A percentile compares a stretch with the other conserved stretches of the same genome.
phyloP scores from a whole-genome alignment of 2,329 filamentous ascomycete species.

The Aspergillus niger region DNA sequence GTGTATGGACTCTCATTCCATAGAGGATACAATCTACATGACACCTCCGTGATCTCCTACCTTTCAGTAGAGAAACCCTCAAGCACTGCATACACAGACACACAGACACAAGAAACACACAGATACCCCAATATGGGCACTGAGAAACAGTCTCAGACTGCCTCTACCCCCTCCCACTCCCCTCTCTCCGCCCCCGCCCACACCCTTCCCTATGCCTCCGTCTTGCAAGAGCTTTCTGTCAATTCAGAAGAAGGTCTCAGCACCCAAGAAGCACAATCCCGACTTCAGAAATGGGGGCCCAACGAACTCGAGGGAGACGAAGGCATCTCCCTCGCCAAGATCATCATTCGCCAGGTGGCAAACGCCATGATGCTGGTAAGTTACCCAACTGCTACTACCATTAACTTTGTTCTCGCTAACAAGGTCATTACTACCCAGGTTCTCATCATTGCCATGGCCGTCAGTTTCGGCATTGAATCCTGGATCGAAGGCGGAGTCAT shows the following conservation, averaged over 20 bases:
- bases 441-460: conserved; percentile 73
- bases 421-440: conserved; percentile 52
- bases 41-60: conserved; percentile 31
- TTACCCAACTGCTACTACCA: conserved; percentile 1
- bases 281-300: conserved; percentile 59
- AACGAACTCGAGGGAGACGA: conserved; percentile 67
- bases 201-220: conserved; percentile 56
- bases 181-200: conserved; percentile 65
- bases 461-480: conserved; percentile 58
- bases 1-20: conserved; percentile 38
- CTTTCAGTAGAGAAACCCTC: conserved; percentile 17
- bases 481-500: conserved; percentile 64
- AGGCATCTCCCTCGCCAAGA: conserved; percentile 70
- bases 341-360: conserved; percentile 65
- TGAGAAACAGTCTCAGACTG: conserved; percentile 1
- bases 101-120: not conserved
- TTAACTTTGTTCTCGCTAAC: too few relatives aligned
- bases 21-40: conserved; percentile 37
- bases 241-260: conserved; percentile 61
- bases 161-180: not conserved
- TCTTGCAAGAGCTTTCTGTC: conserved; percentile 58
- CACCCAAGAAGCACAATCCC: conserved; percentile 54
- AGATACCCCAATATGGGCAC: conserved; percentile 6
- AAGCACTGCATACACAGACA: not conserved
- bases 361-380: conserved; percentile 69